phyloP scores from a whole-genome alignment of 805 yeast genomes.

The Tetrapisispora pingtungensis region DNA sequence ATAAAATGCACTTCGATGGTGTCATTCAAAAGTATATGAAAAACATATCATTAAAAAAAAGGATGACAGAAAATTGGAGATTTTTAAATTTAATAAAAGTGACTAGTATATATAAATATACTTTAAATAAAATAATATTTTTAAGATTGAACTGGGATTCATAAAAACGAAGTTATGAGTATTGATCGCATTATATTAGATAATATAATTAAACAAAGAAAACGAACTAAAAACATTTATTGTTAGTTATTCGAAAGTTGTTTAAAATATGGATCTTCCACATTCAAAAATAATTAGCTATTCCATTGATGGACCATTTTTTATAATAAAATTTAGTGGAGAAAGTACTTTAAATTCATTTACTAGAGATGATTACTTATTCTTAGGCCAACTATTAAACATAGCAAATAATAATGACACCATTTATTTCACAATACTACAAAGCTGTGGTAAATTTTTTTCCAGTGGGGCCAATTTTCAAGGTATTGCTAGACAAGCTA shows the following conservation, averaged over 20 bases:
- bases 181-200: too few relatives aligned
- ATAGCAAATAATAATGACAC: slow-evolving; percentile 52
- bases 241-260: too few relatives aligned
- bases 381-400: slow-evolving; percentile 48
- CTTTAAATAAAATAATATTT: too few relatives aligned
- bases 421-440: slow-evolving; percentile 55
- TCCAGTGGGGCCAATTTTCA: slow-evolving; percentile 78
- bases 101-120: too few relatives aligned
- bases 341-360: slow-evolving; percentile 60
- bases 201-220: too few relatives aligned
- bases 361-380: slow-evolving; percentile 51
- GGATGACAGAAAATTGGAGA: slow-evolving; percentile 1
- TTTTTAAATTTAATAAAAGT: too few relatives aligned
- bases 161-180: too few relatives aligned
- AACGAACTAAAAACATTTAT: too few relatives aligned
- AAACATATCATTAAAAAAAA: not conserved
- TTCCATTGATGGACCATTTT: slow-evolving; percentile 24
- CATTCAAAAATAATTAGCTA: slow-evolving; percentile 6
- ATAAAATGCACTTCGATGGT: not conserved
- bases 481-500: slow-evolving; percentile 10
- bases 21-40: not conserved
- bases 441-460: slow-evolving; percentile 64
- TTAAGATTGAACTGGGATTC: too few relatives aligned
- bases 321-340: slow-evolving; percentile 56
- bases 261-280: not conserved